These are phyloP conservation scores for Paecilomyces sp. DNA, from an alignment of 2,329 filamentous ascomycete genomes.

Conservation along the genomic window DNA sequence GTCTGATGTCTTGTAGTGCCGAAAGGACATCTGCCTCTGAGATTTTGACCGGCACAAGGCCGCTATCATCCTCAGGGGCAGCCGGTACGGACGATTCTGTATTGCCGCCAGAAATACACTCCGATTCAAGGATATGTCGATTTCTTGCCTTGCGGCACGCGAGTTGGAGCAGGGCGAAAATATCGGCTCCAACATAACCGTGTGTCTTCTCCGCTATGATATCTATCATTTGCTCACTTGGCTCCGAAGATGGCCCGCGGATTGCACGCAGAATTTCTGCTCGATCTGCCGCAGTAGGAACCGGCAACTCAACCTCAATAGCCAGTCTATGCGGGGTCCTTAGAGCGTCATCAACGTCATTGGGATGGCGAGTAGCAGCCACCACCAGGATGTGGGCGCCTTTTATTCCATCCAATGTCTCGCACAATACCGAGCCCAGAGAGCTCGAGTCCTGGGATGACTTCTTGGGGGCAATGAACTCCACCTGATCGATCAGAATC, in stretches of 20 bases:
- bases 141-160: slow-evolving; percentile 39
- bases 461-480: slow-evolving; percentile 58
- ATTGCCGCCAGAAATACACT: neutral
- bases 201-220: slow-evolving; percentile 69
- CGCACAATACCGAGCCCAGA: slow-evolving; percentile 34
- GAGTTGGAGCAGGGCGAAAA: slow-evolving; percentile 56
- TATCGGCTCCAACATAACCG: slow-evolving; percentile 75
- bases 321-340: slow-evolving; percentile 59
- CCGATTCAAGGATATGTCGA: slow-evolving; percentile 18
- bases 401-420: slow-evolving; percentile 28
- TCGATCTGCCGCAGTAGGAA: slow-evolving; percentile 65
- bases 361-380: slow-evolving; percentile 65
- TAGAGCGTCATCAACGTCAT: slow-evolving; percentile 64
- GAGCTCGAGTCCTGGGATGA: slow-evolving; percentile 38
- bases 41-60: slow-evolving; percentile 20
- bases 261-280: slow-evolving; percentile 66
- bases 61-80: slow-evolving; percentile 6
- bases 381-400: slow-evolving; percentile 61
- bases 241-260: slow-evolving; percentile 40
- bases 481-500: slow-evolving; percentile 71
- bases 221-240: slow-evolving; percentile 47
- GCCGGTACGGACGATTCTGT: neutral
- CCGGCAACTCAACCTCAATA: slow-evolving; percentile 63
- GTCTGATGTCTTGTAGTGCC: slow-evolving; percentile 63
- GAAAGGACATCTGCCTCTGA: slow-evolving; percentile 27